Base-by-base conservation (phyloP, 2,329 filamentous ascomycete genomes). In the Rhynchosporium graminicola region DNA sequence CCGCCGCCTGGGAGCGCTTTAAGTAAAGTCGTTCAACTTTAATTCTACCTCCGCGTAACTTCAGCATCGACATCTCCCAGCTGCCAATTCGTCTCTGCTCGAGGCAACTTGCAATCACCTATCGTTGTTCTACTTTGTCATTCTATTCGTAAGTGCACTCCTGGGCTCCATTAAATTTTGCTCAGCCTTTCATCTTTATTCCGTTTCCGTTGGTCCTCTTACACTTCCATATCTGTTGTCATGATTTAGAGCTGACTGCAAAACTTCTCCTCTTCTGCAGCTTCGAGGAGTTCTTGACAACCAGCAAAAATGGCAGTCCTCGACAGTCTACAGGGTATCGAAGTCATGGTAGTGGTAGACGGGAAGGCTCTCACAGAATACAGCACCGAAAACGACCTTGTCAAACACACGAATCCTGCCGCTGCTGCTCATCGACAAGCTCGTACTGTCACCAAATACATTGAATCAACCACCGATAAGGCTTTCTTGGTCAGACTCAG, bases 231-330 rank as follows among this genome's bases (percentile, higher is more conserved):
- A 36, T 36, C 33, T 36, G 5, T 10, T 36, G 33, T 36, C 33
- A 36, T 6, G 33, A 36, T 45, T 15, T 7, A 15, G n/a, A 45
- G 29, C 48, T 33, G 28, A 51, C 29, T 51, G 20, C n/a, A 15
- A 36, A 31, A 6, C n/a, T n/a, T 51, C 48, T 51, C 2, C 4
- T 33, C 4, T n/a, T 12, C 13, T 15, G 12, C 48, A 51, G 26
- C 7, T 31, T n/a, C 31, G 15, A 31, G 13, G n/a, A 13, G 33
- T 4, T 10, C 3, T 45, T 7, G 28, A 15, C 13, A 12, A 20
- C 5, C 33, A 6, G 12, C 48, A 4, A 54, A 28, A 38, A 74
- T 74, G 72, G 71, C 70, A 2, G 57, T 74, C 26, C 61, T 72
- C 28, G 20, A 63, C 12, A 64, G 63, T 5, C n/a, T 73, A 1